Base-by-base conservation (phyloP, 495 filamentous ascomycete species). In the Penicillium parvum region DNA sequence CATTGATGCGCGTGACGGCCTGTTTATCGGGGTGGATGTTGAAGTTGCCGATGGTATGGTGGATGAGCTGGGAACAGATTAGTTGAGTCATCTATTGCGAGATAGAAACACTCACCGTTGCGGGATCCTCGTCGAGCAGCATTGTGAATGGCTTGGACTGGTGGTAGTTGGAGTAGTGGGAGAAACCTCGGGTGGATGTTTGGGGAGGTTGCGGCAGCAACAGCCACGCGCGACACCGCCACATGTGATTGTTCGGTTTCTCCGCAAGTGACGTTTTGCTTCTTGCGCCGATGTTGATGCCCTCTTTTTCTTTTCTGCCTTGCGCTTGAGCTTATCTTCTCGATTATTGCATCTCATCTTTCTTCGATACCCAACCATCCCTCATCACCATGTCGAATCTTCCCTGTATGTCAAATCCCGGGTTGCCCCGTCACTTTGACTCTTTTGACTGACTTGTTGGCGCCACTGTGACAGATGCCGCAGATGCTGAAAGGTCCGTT, bases 101-200 rank as follows among this genome's bases (percentile, higher is more conserved):
- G 30, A 29, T 27, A 29, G 16, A 21, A 45, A 12, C 32, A 64
- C 75, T 15, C 79, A 91, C 87, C 17, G 83, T 83, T 29, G 82
- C 86, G 46, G 92, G 92, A 61, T 88, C 86, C 71, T 97, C 92
- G 72, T 97, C 92, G 70, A 98, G 88, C 60, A 98, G 75, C 92
- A 97, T 97, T 49, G 58, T 85, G 76, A 32, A 20, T 32, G 30
- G 6, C 36, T 29, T 20, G 21, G 16, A 17, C 4, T 12, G 10
- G 40, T 20, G 15, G 11, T 26, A 28, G 27, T 32, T 37, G 39
- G 32, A 36, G 23, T 30, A 32, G 21, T 40, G 22, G 22, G 41
- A 40, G 27, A 26, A 10, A 39, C 32, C 21, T n/a, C n/a, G n/a
- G n/a, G n/a, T n/a, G 40, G 37, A 26, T 53, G 50, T 52, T 64